Percentiles rank a stretch among this genome's conserved stretches.
Evolutionary conservation across 495 filamentous ascomycete genomes (phyloP).

Genomic region (Penicillium verhagenii): DNA sequence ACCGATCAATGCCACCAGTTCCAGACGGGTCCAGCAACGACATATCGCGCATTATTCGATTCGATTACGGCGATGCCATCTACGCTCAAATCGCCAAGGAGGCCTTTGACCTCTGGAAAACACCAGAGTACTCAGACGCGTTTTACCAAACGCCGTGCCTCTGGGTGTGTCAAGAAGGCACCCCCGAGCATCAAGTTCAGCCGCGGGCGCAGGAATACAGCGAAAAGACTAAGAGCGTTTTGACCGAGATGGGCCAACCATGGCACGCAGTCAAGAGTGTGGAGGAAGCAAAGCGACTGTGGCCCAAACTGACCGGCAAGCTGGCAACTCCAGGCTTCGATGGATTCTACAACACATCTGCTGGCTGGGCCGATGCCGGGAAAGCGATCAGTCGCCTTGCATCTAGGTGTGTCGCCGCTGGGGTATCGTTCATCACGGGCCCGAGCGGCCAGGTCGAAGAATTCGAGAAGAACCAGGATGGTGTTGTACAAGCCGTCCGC

Average conservation of each 20-base stretch:
- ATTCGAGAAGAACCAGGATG: slow-evolving; percentile 35
- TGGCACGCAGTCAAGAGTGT: slow-evolving; percentile 35
- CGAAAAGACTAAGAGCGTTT: slow-evolving; percentile 35
- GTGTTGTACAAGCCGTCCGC: slow-evolving; percentile 19
- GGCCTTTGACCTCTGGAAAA: slow-evolving; percentile 67
- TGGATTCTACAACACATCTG: slow-evolving; percentile 68
- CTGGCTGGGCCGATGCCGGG: slow-evolving; percentile 78
- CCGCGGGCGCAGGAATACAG: slow-evolving; percentile 37
- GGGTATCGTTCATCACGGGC: slow-evolving; percentile 33
- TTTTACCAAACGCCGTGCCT: slow-evolving; percentile 34
- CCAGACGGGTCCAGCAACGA: slow-evolving; percentile 63
- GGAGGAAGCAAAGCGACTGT: slow-evolving; percentile 37
- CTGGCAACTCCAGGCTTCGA: slow-evolving; percentile 51
- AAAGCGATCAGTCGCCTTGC: slow-evolving; percentile 59
- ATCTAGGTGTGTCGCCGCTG: slow-evolving; percentile 26
- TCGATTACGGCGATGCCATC: slow-evolving; percentile 68
- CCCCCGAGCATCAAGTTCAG: slow-evolving; percentile 39
- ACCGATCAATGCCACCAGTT: slow-evolving; percentile 57
- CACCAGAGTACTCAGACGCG: slow-evolving; percentile 29
- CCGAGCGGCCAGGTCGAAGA: slow-evolving; percentile 27
- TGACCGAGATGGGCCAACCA: slow-evolving; percentile 37
- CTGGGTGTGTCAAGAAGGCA: slow-evolving; percentile 28
- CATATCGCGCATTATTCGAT: slow-evolving; percentile 67
- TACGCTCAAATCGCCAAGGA: slow-evolving; percentile 64
- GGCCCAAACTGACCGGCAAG: slow-evolving; percentile 42